Conservation (phyloP, 2,329 filamentous ascomycete genomes). For the Orbilia ellipsospora region DNA sequence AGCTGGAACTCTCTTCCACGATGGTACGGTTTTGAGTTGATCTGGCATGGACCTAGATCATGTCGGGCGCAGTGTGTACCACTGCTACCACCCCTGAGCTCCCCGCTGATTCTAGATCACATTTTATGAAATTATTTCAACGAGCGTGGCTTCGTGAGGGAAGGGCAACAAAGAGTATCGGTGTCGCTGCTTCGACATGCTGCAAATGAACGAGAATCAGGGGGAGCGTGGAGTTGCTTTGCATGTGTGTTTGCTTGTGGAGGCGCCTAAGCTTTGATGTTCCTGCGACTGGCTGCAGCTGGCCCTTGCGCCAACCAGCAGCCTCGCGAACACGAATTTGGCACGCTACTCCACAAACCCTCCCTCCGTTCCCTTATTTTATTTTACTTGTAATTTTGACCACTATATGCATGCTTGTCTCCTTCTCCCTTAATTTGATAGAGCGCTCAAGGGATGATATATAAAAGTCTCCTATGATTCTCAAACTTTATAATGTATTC, state of each 20-base stretch:
- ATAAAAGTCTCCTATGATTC: too few relatives aligned
- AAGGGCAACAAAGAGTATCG: too few relatives aligned
- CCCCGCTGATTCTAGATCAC: too few relatives aligned
- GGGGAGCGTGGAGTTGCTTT: neutral
- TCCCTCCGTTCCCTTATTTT: neutral
- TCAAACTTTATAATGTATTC: neutral
- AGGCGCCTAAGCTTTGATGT: slow-evolving; percentile 8
- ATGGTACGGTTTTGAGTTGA: too few relatives aligned
- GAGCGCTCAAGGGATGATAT: too few relatives aligned
- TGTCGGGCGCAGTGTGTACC: too few relatives aligned
- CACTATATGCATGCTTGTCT: neutral
- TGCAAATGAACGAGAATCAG: neutral
- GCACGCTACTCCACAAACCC: neutral
- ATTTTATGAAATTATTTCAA: too few relatives aligned
- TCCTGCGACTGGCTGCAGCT: neutral
- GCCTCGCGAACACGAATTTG: neutral
- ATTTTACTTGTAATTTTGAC: neutral
- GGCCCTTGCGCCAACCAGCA: neutral
- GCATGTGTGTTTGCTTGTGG: slow-evolving; percentile 9
- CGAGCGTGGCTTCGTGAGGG: too few relatives aligned
- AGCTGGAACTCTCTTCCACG: too few relatives aligned
- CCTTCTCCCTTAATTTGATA: neutral
- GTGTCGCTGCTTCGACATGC: too few relatives aligned
- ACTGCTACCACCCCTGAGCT: too few relatives aligned
- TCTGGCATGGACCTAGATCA: too few relatives aligned